Base-by-base conservation (phyloP, 805 yeast species). In the Saturnispora sekii region DNA sequence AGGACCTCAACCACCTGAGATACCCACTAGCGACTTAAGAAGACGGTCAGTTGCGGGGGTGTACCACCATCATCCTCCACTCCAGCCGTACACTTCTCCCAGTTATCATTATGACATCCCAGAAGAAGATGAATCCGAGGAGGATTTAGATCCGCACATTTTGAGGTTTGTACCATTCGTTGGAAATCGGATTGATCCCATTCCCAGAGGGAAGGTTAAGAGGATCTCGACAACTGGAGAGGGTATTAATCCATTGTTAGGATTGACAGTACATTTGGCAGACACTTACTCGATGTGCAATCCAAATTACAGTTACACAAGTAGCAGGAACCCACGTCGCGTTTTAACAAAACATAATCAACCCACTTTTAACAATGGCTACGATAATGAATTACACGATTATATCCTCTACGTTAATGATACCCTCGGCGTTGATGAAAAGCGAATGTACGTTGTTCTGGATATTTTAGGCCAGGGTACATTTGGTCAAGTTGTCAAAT, bases 401-500 rank as follows among this genome's bases (percentile, higher is more conserved):
- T 90, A 89, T 59, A 90, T 93, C 45, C 66, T 94, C 15, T 90
- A 88, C 53, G 98, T 93, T 17, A 93, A 94, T 61, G 98, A 94
- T 60, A 79, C 93, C 18, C 66, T 93, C 35, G 97, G 98, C 5
- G 72, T 77, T 3, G 86, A 83, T 53, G 93, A 85, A 52, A 89
- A 86, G 47, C 71, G 89, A 44, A 84, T 85, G 58, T 90, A 89
- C 60, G 71, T 93, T 56, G 96, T 93, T 5, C 67, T 93, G 47
- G 97, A 90, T 62, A 72, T 93, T 12, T 65, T 93, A 35, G 99
- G 99, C 1, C 90, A 89, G 50, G 99, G 99, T 2, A 89, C 98
- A 1, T 93, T 93, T 70, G 98, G 98, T 9, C 97, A 93, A 65
- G 99, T 93, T 39, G 94, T 89, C 35, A 93, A 90, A 65, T 90